Conservation (phyloP, 306 rosid species). For the Geum urbanum region DNA sequence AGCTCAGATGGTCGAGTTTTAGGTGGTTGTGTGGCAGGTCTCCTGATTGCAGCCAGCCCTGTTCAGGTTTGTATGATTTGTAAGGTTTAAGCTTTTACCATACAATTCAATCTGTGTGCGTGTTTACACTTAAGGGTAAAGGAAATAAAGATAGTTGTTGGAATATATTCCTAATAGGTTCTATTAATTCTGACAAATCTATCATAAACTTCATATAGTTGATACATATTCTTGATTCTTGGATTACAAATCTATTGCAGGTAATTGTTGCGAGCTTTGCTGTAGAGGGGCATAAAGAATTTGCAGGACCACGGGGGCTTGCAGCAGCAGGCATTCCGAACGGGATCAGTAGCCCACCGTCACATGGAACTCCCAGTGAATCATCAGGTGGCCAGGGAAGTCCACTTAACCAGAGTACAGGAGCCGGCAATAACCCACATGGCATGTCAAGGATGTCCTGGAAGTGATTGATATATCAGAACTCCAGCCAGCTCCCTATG, state of each 20-base stretch:
- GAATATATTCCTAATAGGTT: neutral
- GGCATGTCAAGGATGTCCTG: conserved; percentile 51
- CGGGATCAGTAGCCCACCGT: conserved; percentile 41
- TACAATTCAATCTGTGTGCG: neutral
- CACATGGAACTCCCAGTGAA: conserved; percentile 41
- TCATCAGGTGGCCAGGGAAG: conserved; percentile 47
- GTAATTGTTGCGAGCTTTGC: conserved; percentile 55
- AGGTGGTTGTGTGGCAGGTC: conserved; percentile 72
- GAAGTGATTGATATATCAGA: conserved; percentile 36
- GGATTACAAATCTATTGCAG: conserved; percentile 31
- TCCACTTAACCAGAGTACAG: conserved; percentile 38
- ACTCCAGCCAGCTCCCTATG: neutral
- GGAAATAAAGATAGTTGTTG: neutral
- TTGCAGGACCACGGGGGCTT: conserved; percentile 20
- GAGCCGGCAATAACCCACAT: conserved; percentile 42
- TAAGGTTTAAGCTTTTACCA: neutral
- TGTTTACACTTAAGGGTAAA: neutral
- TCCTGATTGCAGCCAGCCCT: conserved; percentile 68
- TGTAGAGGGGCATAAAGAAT: conserved; percentile 39
- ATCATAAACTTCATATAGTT: neutral
- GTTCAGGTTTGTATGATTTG: conserved; percentile 52
- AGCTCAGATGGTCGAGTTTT: conserved; percentile 72
- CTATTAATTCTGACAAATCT: neutral
- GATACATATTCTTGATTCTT: conserved; percentile 3
- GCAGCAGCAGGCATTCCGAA: conserved; percentile 25